Conservation (phyloP, 345 rosid species). For the Salix caprea region DNA sequence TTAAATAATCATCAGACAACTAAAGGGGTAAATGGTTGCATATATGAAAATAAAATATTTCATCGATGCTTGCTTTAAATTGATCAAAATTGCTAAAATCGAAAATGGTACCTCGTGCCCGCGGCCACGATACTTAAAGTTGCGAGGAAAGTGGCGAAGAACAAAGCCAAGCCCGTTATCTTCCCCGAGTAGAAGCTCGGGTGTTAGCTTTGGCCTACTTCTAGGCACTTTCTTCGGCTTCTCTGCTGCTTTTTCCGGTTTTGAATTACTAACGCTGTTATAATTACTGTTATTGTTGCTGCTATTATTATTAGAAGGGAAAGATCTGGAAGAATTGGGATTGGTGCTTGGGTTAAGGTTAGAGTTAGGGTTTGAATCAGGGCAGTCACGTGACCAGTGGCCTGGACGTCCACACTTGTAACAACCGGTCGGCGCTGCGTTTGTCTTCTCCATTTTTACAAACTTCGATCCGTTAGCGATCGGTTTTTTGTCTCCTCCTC, state of each 20-base stretch:
- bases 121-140: constrained; percentile 72
- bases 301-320: constrained; percentile 4
- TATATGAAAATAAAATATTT: background rate
- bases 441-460: constrained; percentile 35
- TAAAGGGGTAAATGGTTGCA: background rate
- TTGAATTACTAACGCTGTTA: background rate
- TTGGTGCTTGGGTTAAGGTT: constrained; percentile 12
- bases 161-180: constrained; percentile 71
- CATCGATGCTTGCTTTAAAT: background rate
- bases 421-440: constrained; percentile 75
- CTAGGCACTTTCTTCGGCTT: constrained; percentile 52
- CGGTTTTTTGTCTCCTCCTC: background rate
- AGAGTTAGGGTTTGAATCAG: constrained; percentile 30
- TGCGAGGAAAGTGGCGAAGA: constrained; percentile 80
- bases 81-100: background rate
- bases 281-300: background rate
- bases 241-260: constrained; percentile 15
- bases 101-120: constrained; percentile 67
- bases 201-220: constrained; percentile 76
- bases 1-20: background rate
- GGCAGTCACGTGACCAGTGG: constrained; percentile 96
- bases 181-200: constrained; percentile 69
- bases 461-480: no score
- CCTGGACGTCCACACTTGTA: constrained; percentile 98
- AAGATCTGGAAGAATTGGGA: constrained; percentile 21